These are phyloP conservation scores for Eucalyptus caleyi DNA, from an alignment of 345 rosid species.

Conservation along the genomic window DNA sequence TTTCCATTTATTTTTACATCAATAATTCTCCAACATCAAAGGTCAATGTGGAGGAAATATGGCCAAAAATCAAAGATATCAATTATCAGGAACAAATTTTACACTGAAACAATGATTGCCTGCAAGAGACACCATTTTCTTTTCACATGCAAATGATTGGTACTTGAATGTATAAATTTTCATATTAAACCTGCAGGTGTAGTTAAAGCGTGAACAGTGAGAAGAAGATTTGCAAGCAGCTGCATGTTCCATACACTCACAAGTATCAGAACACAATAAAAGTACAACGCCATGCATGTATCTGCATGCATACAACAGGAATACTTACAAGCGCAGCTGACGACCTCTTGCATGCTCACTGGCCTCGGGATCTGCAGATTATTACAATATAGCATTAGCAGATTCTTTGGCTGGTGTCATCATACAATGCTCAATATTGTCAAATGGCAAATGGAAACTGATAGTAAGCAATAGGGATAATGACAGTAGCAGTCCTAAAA, in stretches of 20 bases:
- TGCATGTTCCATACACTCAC: neutral
- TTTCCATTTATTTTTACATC: neutral
- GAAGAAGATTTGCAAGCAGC: neutral
- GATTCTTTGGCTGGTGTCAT: neutral
- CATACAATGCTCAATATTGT: neutral
- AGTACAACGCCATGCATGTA: neutral
- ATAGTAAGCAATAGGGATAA: neutral
- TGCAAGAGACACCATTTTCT: neutral
- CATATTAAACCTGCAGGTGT: neutral
- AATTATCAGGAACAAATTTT: neutral
- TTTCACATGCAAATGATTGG: neutral
- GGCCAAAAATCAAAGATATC: neutral
- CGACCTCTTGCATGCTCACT: conserved; percentile 61
- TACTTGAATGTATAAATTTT: neutral
- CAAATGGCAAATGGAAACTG: neutral
- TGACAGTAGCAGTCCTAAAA: neutral
- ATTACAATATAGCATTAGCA: neutral
- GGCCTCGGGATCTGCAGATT: conserved; percentile 72
- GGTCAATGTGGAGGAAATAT: neutral
- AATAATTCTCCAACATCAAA: neutral
- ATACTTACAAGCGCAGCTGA: conserved; percentile 79
- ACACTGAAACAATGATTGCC: neutral
- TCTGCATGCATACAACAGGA: neutral
- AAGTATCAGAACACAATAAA: neutral
- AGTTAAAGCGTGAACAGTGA: neutral